Percentiles rank a stretch among this genome's conserved stretches.
Conservation (phyloP, 345 rosid genomes). For the Brassica napus region DNA sequence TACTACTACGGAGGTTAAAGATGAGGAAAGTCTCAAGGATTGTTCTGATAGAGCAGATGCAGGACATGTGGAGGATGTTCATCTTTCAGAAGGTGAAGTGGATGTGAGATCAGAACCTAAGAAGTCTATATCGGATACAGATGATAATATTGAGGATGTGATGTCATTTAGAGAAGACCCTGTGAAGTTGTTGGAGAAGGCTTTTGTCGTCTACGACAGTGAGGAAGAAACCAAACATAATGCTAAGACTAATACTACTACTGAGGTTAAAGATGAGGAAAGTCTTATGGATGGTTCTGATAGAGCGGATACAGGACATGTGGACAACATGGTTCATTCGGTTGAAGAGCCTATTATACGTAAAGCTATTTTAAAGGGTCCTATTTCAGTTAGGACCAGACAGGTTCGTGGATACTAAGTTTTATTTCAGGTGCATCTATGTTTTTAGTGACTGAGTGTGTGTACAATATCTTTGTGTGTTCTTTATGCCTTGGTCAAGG, state of each 20-base stretch:
- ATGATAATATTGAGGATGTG: conserved; percentile 20
- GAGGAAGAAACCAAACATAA: conserved; percentile 43
- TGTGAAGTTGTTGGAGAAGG: conserved; percentile 59
- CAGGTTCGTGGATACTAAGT: conserved; percentile 61
- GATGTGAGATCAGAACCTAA: conserved; percentile 37
- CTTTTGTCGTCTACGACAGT: conserved; percentile 52
- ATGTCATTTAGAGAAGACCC: conserved; percentile 53
- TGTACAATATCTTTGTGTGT: conserved; percentile 18
- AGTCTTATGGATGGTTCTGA: conserved; percentile 6
- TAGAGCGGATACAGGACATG: conserved; percentile 38
- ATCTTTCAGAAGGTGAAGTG: conserved; percentile 25
- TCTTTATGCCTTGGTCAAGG: background rate
- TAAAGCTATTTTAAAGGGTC: conserved; percentile 41
- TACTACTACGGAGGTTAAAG: conserved; percentile 14
- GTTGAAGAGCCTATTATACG: conserved; percentile 39
- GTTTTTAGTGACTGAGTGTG: conserved; percentile 14
- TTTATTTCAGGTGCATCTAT: background rate
- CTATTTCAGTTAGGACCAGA: conserved; percentile 64
- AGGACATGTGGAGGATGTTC: conserved; percentile 24
- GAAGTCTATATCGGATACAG: conserved; percentile 46
- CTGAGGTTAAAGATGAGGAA: conserved; percentile 21
- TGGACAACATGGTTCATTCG: conserved; percentile 29
- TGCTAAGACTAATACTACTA: conserved; percentile 3
- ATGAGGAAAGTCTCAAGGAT: conserved; percentile 14
- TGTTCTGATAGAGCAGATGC: conserved; percentile 32